Conservation (phyloP, 768 basidiomycete genomes). For the Leccinum incarnatum region DNA sequence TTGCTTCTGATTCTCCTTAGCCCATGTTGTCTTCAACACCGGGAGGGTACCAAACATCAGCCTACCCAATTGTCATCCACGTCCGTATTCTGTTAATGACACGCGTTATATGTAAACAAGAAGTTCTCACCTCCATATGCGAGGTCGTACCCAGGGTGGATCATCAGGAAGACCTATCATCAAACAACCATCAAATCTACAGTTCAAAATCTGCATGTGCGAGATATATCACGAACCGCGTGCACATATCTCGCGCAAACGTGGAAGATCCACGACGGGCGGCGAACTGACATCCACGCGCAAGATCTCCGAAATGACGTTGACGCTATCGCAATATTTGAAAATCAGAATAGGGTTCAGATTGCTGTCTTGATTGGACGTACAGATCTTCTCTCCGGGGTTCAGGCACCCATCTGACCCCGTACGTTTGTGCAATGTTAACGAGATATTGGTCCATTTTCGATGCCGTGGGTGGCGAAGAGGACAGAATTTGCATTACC, state of each 20-base stretch:
- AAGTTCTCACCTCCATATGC: slow-evolving; percentile 67
- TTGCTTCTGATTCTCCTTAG: slow-evolving; percentile 53
- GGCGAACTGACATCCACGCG: slow-evolving; percentile 41
- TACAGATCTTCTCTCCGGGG: slow-evolving; percentile 62
- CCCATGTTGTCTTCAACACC: slow-evolving; percentile 55
- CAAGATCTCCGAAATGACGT: slow-evolving; percentile 58
- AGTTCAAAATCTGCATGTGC: background rate
- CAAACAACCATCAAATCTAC: slow-evolving; percentile 2
- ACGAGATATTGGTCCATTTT: slow-evolving; percentile 55
- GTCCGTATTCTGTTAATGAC: slow-evolving; percentile 5
- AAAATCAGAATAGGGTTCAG: background rate
- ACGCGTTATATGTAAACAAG: background rate
- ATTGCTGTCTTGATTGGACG: slow-evolving; percentile 17
- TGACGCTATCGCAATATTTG: slow-evolving; percentile 39
- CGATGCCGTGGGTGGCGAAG: slow-evolving; percentile 53
- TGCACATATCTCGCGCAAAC: slow-evolving; percentile 54
- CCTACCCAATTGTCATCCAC: slow-evolving; percentile 32
- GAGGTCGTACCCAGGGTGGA: slow-evolving; percentile 72
- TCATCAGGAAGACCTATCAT: slow-evolving; percentile 66
- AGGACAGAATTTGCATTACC: slow-evolving; percentile 51
- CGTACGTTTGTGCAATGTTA: slow-evolving; percentile 50
- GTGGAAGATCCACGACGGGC: slow-evolving; percentile 52
- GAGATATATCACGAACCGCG: slow-evolving; percentile 46
- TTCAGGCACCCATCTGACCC: slow-evolving; percentile 61
- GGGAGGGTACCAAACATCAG: slow-evolving; percentile 65